A percentile compares a stretch with the other conserved stretches of the same genome.
Evolutionary conservation across 495 filamentous ascomycete species (phyloP).

Genomic region (Amniculicola lignicola): DNA sequence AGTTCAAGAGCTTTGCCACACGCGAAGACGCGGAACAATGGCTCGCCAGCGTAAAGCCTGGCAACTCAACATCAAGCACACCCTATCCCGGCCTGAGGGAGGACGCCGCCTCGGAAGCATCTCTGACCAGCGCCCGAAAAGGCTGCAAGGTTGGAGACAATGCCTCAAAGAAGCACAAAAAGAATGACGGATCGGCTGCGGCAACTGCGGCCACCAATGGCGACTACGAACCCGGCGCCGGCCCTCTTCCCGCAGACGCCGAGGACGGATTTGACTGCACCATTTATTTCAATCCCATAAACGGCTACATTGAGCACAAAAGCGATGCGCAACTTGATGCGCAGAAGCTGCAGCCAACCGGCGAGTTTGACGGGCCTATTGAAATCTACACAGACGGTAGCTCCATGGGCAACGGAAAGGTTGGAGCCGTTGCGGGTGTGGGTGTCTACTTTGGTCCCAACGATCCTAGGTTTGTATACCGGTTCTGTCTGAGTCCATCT

Average conservation of each 20-base stretch:
- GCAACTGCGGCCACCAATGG: slow-evolving; percentile 13
- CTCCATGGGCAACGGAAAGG: slow-evolving; percentile 69
- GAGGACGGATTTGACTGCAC: slow-evolving; percentile 64
- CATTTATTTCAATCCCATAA: slow-evolving; percentile 53
- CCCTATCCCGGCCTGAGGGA: slow-evolving; percentile 31
- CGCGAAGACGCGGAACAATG: slow-evolving; percentile 74
- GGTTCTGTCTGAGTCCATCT: background rate
- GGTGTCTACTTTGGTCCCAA: slow-evolving; percentile 82
- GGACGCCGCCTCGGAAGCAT: slow-evolving; percentile 23
- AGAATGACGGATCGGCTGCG: slow-evolving; percentile 27
- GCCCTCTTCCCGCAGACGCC: slow-evolving; percentile 52
- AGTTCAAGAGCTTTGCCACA: slow-evolving; percentile 76
- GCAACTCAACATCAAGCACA: background rate
- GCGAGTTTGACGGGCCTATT: slow-evolving; percentile 49
- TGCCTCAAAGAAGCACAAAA: slow-evolving; percentile 43
- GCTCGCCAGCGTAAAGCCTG: slow-evolving; percentile 52
- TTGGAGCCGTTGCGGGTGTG: slow-evolving; percentile 71
- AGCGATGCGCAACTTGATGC: slow-evolving; percentile 47
- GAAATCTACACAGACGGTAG: slow-evolving; percentile 90
- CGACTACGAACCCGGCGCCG: slow-evolving; percentile 53
- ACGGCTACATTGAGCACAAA: slow-evolving; percentile 61
- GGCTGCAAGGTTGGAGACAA: slow-evolving; percentile 25
- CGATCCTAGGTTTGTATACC: slow-evolving; percentile 60
- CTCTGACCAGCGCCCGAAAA: slow-evolving; percentile 23
- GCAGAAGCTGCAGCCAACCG: slow-evolving; percentile 45